These are phyloP conservation scores for Eucalyptus globulus DNA, from an alignment of 345 rosid genomes.

Conservation along the genomic window DNA sequence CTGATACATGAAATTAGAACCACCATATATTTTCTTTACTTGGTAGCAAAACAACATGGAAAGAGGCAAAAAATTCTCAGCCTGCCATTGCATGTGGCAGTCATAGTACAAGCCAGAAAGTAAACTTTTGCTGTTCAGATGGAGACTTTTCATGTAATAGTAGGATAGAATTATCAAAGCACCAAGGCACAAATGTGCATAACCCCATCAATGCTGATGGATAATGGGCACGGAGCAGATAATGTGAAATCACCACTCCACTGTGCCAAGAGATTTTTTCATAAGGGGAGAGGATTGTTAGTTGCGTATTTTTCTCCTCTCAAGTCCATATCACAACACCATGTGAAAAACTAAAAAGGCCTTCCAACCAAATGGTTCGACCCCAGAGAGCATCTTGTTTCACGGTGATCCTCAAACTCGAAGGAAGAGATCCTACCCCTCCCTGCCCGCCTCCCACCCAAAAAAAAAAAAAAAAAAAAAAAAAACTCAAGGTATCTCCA, in stretches of 20 bases:
- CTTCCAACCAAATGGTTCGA: not conserved
- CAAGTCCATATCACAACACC: not conserved
- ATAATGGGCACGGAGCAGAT: not conserved
- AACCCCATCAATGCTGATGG: not conserved
- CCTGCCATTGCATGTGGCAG: not conserved
- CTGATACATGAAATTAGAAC: not conserved
- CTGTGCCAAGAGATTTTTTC: not conserved
- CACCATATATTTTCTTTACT: not conserved
- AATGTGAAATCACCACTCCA: not conserved
- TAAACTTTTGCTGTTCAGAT: not conserved
- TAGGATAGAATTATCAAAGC: not conserved
- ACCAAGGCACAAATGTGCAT: not conserved
- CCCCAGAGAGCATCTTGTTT: not conserved
- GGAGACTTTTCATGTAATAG: not conserved
- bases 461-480: no score
- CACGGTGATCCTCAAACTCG: not conserved
- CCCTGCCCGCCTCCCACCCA: no score
- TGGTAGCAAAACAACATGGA: not conserved
- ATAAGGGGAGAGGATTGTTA: not conserved
- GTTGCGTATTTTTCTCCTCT: not conserved
- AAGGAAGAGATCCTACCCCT: not conserved
- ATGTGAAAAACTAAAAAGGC: not conserved
- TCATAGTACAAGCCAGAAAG: not conserved
- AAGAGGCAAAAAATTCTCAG: not conserved
- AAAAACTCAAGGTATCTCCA: not conserved